A percentile compares a stretch with the other conserved stretches of the same genome.
These are phyloP conservation scores for Erucastrum elatum DNA, from an alignment of 345 rosid species.

Conservation along the genomic window DNA sequence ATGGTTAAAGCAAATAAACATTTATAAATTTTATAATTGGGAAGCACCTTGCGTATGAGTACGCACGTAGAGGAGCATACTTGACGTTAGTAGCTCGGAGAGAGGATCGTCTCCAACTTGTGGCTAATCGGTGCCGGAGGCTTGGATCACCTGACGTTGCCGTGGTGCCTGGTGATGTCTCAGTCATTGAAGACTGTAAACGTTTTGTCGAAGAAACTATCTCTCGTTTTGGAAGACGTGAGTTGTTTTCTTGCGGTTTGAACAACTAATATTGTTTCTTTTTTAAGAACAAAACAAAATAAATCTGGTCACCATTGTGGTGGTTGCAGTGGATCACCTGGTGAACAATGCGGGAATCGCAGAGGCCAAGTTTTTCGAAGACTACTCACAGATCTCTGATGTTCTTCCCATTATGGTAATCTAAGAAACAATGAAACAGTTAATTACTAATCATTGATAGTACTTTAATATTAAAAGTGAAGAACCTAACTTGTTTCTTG, in stretches of 20 bases:
- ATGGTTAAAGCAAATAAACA: background rate
- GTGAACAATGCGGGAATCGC: conserved; percentile 51
- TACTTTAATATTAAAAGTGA: background rate
- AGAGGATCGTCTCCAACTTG: conserved; percentile 34
- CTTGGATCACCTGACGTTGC: conserved; percentile 43
- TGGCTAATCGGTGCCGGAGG: conserved; percentile 22
- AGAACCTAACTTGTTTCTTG: too few species aligned
- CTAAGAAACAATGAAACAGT: background rate
- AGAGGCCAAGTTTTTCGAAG: conserved; percentile 36
- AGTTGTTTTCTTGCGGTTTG: background rate
- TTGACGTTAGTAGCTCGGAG: conserved; percentile 39
- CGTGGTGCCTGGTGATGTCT: conserved; percentile 34
- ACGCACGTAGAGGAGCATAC: conserved; percentile 36
- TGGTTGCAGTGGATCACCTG: conserved; percentile 52
- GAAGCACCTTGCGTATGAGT: conserved; percentile 32
- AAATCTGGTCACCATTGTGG: background rate
- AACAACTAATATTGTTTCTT: background rate
- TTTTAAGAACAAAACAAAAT: background rate
- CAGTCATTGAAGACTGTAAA: conserved; percentile 39
- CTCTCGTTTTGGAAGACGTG: conserved; percentile 34
- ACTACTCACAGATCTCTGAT: conserved; percentile 31
- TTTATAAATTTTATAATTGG: background rate
- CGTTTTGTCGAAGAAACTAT: conserved; percentile 34
- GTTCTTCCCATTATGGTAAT: conserved; percentile 41
- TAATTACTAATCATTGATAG: background rate